Evolutionary conservation across 768 basidiomycete species (phyloP), one percentile per base, ranked within the genome.

Genomic region (Russula sp.): DNA sequence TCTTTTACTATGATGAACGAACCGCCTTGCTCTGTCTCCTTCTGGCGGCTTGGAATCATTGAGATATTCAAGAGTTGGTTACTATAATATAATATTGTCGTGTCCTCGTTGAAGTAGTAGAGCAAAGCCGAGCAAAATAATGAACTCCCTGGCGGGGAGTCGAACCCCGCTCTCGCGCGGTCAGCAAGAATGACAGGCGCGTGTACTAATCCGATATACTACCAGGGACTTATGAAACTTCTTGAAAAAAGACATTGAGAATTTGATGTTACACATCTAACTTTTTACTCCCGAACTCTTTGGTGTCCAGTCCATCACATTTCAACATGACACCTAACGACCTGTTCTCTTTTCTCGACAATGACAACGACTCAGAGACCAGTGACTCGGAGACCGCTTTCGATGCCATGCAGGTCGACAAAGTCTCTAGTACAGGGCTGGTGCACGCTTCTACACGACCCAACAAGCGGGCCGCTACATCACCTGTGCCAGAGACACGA

Each of bases 291-390:
- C 36, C 36, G 13, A 34, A 34, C 11, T 34, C 34, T 34, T 10
- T 34, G 34, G 30, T 34, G 34, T 34, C 11, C 11, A 8, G 2
- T 16, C 24, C 24, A 28, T 52, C 20, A 34, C 28, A 26, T 22
- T 5, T 32, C 46, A 59, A 30, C 64, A 76, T 76, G 76, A 63
- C 72, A 59, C 67, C 75, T 8, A 69, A 71, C 65, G 85, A 88
- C 70, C 79, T 89, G 38, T 89, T 89, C 72, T 86, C 86, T 3
- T 89, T 89, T 73, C 81, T 89, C 50, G 81, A 86, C 61, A 67
- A 71, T 42, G 44, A 55, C 26, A 69, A 72, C 22, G 64, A 58
- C 14, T 63, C 65, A 4, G 70, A 71, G 10, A 76, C 79, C n/a
- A 75, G 79, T 53, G 77, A 75, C 40, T 75, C 73, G 62, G 71